A percentile compares a stretch with the other conserved stretches of the same genome.
phyloP scores from a whole-genome alignment of 2,329 filamentous ascomycete species.

The Aspergillus ruber region DNA sequence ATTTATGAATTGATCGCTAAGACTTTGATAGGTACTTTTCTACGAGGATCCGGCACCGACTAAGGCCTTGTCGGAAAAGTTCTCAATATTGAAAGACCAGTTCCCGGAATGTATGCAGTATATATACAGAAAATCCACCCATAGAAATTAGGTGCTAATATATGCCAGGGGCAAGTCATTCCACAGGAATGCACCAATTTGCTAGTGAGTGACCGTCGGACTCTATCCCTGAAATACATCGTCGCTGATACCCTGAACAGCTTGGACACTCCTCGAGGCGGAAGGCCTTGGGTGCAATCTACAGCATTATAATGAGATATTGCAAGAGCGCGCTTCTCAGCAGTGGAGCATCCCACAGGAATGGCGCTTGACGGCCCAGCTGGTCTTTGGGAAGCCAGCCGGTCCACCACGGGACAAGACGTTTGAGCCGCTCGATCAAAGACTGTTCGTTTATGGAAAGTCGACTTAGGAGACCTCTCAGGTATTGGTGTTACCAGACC shows the following conservation, averaged over 20 bases:
- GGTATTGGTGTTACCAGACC: no score
- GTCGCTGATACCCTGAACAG: constrained; percentile 9
- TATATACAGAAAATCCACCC: neutral
- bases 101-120: neutral
- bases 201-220: neutral
- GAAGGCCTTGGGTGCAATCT: constrained; percentile 82
- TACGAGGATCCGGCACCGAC: neutral
- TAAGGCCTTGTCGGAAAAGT: neutral
- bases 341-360: constrained; percentile 63
- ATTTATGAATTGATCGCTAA: neutral
- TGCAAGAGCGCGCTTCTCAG: constrained; percentile 63
- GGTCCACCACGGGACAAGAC: constrained; percentile 19
- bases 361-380: constrained; percentile 74
- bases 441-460: constrained; percentile 31
- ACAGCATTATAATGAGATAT: constrained; percentile 85
- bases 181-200: neutral
- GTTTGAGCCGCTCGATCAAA: constrained; percentile 24
- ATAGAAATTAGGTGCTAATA: neutral
- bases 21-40: neutral
- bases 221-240: neutral
- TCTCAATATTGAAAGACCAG: neutral
- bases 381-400: constrained; percentile 62
- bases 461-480: constrained; percentile 5
- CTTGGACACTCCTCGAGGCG: constrained; percentile 74
- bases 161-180: neutral